phyloP scores from a whole-genome alignment of 1,284 basidiomycete species.

The Papiliotrema nemorosa region DNA sequence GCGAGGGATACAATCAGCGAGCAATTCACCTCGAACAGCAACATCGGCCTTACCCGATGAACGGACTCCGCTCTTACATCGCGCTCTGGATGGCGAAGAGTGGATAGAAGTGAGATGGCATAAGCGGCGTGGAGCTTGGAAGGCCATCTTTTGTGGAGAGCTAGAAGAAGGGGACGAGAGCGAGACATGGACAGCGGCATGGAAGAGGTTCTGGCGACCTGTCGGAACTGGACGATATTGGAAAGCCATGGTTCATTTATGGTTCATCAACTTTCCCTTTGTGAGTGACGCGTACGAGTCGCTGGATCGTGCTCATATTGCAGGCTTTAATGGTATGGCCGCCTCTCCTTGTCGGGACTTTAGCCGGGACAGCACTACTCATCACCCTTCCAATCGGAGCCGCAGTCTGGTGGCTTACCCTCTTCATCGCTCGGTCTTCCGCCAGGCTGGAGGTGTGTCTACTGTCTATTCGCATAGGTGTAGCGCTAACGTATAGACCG shows the following conservation, averaged over 20 bases:
- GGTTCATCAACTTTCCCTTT: slow-evolving; percentile 46
- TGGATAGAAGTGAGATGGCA: background rate
- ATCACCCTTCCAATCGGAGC: slow-evolving; percentile 48
- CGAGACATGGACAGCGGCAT: slow-evolving; percentile 20
- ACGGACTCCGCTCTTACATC: slow-evolving; percentile 24
- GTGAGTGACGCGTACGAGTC: slow-evolving; percentile 19
- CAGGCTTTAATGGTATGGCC: slow-evolving; percentile 47
- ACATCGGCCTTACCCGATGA: slow-evolving; percentile 16
- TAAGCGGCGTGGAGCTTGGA: slow-evolving; percentile 19
- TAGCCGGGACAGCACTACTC: slow-evolving; percentile 45
- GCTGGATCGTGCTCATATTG: background rate
- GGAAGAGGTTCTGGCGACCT: slow-evolving; percentile 37
- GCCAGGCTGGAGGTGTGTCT: slow-evolving; percentile 37
- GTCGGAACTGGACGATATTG: slow-evolving; percentile 31
- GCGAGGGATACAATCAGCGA: slow-evolving; percentile 3
- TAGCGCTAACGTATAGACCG: slow-evolving; percentile 17
- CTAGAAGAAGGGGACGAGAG: slow-evolving; percentile 20
- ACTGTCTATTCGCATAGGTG: background rate
- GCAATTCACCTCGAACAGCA: slow-evolving; percentile 6
- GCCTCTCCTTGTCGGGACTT: slow-evolving; percentile 40
- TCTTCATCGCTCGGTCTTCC: slow-evolving; percentile 43
- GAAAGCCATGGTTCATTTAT: slow-evolving; percentile 36
- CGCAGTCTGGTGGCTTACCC: slow-evolving; percentile 45
- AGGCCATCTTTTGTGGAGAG: slow-evolving; percentile 31
- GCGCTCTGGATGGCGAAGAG: slow-evolving; percentile 1